These are phyloP conservation scores for Aspergillus candidus DNA, from an alignment of 2,329 filamentous ascomycete species.

Conservation along the genomic window DNA sequence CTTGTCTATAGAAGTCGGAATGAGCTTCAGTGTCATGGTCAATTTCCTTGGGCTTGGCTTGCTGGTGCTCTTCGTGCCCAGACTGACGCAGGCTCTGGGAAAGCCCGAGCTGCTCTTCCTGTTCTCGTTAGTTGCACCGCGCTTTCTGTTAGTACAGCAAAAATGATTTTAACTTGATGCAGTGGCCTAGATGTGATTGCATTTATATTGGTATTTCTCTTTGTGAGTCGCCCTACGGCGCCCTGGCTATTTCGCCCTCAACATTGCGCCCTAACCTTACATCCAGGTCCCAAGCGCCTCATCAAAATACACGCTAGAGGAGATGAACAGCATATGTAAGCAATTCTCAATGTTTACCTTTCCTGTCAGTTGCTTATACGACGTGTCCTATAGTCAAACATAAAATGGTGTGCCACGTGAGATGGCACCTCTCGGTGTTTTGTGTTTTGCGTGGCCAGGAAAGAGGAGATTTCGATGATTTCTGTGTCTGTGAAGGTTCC, in stretches of 20 bases:
- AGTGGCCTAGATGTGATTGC: slow-evolving; percentile 8
- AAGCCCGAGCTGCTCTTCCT: slow-evolving; percentile 9
- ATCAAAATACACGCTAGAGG: slow-evolving; percentile 4
- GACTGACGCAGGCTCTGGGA: slow-evolving; percentile 4
- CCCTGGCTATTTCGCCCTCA: no score
- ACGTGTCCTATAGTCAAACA: no score
- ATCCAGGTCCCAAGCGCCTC: slow-evolving; percentile 10
- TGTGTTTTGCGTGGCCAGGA: no score
- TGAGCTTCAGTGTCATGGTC: slow-evolving; percentile 22
- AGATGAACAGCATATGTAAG: slow-evolving; percentile 13
- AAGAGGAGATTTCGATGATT: no score
- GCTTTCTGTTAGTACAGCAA: neutral
- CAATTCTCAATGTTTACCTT: no score
- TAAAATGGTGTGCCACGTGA: no score
- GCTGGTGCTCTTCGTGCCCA: slow-evolving; percentile 16
- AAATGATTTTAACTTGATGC: neutral
- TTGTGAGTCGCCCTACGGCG: neutral
- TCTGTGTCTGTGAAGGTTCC: no score
- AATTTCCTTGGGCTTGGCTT: slow-evolving; percentile 18
- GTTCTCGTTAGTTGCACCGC: slow-evolving; percentile 7
- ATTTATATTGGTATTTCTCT: slow-evolving; percentile 6
- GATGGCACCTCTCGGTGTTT: no score
- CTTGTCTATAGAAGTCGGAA: slow-evolving; percentile 15
- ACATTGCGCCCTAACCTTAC: no score
- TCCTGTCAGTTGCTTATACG: no score